Percentiles rank a stretch among this genome's conserved stretches.
Conservation (phyloP, 495 filamentous ascomycete species). For the Aspergillus ostianus region DNA sequence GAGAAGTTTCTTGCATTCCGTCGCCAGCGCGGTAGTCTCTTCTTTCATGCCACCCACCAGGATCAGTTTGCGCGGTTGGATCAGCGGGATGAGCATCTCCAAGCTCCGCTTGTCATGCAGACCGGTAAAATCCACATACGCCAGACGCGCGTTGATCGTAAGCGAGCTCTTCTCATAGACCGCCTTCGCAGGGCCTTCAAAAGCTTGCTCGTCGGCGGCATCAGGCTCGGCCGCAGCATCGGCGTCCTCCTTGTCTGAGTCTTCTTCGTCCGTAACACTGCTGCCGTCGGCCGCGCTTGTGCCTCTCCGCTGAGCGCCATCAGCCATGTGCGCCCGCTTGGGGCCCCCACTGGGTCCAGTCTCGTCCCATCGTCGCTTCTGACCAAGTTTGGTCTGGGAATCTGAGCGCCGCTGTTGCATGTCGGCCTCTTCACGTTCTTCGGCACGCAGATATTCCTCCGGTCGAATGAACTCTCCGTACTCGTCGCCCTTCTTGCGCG, state of each 20-base stretch:
- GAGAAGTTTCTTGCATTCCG: conserved; percentile 76
- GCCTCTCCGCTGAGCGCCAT: conserved; percentile 43
- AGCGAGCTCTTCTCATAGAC: conserved; percentile 58
- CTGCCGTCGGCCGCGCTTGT: conserved; percentile 40
- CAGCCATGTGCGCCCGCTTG: conserved; percentile 44
- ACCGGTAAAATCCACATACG: conserved; percentile 88
- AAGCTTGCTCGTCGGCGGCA: conserved; percentile 44
- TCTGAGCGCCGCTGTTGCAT: conserved; percentile 50
- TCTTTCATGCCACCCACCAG: conserved; percentile 74
- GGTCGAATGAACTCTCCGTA: conserved; percentile 91
- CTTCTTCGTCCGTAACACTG: conserved; percentile 38
- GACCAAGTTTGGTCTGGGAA: conserved; percentile 70
- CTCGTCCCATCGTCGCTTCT: conserved; percentile 93
- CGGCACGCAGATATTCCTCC: conserved; percentile 90
- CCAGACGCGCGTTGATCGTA: conserved; percentile 67
- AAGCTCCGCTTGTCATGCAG: conserved; percentile 90
- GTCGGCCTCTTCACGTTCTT: conserved; percentile 84
- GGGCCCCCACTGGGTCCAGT: conserved; percentile 42
- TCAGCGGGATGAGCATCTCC: conserved; percentile 91
- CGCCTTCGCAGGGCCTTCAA: conserved; percentile 73
- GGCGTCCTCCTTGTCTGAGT: conserved; percentile 47
- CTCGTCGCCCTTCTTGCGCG: conserved; percentile 78
- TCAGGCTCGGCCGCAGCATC: conserved; percentile 47
- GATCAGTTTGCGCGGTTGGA: conserved; percentile 90
- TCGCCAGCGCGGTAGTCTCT: conserved; percentile 74